Percentiles rank a stretch among this genome's conserved stretches.
Conservation (phyloP, 73 alveolate genomes). For the Stentor roeselii region DNA sequence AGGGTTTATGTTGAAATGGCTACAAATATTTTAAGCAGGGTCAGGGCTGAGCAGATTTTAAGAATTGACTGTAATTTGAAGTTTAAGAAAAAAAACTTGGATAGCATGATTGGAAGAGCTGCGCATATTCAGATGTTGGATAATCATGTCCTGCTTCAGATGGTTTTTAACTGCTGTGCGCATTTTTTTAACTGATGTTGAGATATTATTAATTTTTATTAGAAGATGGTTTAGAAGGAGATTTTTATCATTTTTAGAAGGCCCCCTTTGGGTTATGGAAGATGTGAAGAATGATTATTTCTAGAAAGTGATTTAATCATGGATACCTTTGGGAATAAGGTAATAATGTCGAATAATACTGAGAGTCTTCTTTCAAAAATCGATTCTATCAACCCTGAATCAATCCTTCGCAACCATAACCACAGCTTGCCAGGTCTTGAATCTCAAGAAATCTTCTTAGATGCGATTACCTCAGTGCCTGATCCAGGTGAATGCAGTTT, state of each 20-base stretch:
- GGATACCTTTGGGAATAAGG: too few relatives aligned
- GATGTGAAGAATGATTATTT: too few relatives aligned
- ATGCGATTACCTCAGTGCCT: neutral
- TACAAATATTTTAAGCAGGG: conserved; percentile 61
- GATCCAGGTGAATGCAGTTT: neutral
- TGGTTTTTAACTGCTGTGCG: neutral
- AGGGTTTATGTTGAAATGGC: conserved; percentile 86
- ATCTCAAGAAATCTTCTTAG: neutral
- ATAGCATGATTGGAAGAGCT: conserved; percentile 93
- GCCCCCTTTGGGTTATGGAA: too few relatives aligned
- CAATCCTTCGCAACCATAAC: neutral
- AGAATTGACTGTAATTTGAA: conserved; percentile 90
- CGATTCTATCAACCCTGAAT: neutral
- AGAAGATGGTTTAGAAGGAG: too few relatives aligned
- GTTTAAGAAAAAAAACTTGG: too few relatives aligned
- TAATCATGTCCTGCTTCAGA: conserved; percentile 74
- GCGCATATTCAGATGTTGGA: conserved; percentile 96
- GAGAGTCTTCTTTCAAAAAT: neutral
- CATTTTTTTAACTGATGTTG: neutral
- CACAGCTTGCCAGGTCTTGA: neutral
- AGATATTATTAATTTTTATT: too few relatives aligned
- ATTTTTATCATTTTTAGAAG: too few relatives aligned
- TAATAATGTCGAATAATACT: neutral
- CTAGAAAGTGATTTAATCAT: too few relatives aligned
- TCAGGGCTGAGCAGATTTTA: conserved; percentile 66